These are phyloP conservation scores for Primulina tabacum DNA, from an alignment of 257 asterid genomes.

Conservation along the genomic window DNA sequence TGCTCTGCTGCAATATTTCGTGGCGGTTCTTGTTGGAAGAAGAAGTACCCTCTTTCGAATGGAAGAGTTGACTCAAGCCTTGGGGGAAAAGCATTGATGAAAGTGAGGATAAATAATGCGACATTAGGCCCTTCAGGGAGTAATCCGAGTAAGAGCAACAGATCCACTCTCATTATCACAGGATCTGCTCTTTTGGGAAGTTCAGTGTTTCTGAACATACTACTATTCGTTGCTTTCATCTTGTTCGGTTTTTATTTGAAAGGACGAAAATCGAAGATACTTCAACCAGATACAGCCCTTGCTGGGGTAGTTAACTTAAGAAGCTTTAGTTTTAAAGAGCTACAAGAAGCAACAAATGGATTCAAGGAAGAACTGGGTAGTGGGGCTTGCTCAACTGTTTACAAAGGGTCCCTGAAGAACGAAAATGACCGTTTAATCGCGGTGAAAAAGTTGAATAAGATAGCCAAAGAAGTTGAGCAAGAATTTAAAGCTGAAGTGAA, in stretches of 20 bases:
- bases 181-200: constrained; percentile 25
- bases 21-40: constrained; percentile 3
- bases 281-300: background rate
- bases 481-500: constrained; percentile 42
- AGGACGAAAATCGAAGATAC: background rate
- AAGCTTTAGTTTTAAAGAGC: constrained; percentile 23
- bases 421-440: constrained; percentile 17
- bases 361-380: constrained; percentile 36
- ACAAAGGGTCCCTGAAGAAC: constrained; percentile 18
- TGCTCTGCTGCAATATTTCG: background rate
- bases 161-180: background rate
- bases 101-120: background rate
- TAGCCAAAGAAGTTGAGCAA: constrained; percentile 22
- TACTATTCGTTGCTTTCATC: constrained; percentile 4
- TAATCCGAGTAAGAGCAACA: background rate
- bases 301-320: constrained; percentile 18
- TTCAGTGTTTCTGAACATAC: constrained; percentile 20
- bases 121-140: background rate
- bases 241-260: background rate
- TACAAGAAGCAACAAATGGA: constrained; percentile 28
- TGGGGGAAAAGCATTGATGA: background rate
- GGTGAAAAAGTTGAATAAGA: constrained; percentile 34
- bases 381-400: constrained; percentile 35
- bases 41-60: constrained; percentile 8
- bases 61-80: background rate